Evolutionary conservation across 768 basidiomycete species (phyloP).

Genomic region (Lanmaoa pseudosensibilis): DNA sequence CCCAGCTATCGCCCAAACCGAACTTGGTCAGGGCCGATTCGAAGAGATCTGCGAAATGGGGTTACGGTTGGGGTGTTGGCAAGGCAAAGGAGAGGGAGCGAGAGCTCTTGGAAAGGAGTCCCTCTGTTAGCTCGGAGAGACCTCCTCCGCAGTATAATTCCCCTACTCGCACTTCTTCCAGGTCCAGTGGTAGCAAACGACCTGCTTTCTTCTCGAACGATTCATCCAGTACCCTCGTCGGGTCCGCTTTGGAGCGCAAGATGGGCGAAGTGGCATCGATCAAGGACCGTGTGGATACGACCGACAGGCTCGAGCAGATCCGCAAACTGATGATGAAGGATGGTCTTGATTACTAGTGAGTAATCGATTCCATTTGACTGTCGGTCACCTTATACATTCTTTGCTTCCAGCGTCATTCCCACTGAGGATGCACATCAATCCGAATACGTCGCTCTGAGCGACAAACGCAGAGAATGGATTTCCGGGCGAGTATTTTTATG

Average conservation of each 20-base stretch:
- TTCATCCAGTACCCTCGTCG: constrained; percentile 72
- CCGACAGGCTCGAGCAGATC: constrained; percentile 57
- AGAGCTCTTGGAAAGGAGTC: constrained; percentile 34
- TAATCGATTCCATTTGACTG: constrained; percentile 14
- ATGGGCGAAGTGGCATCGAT: constrained; percentile 60
- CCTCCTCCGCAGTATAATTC: constrained; percentile 35
- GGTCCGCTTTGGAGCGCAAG: constrained; percentile 70
- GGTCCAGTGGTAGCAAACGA: constrained; percentile 41
- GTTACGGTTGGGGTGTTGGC: constrained; percentile 72
- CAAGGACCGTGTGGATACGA: constrained; percentile 55
- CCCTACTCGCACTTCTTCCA: constrained; percentile 39
- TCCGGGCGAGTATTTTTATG: constrained; percentile 56
- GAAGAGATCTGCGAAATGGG: constrained; percentile 59
- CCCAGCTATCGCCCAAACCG: constrained; percentile 42
- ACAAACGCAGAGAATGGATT: constrained; percentile 77
- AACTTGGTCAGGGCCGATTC: constrained; percentile 57
- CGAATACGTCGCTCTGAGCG: constrained; percentile 75
- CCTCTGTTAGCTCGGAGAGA: constrained; percentile 39
- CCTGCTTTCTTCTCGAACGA: constrained; percentile 53
- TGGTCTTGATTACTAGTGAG: constrained; percentile 74
- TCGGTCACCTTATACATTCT: constrained; percentile 7
- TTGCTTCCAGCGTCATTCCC: constrained; percentile 60
- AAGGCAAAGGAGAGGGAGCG: constrained; percentile 49
- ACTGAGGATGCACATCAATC: constrained; percentile 82
- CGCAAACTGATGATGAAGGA: constrained; percentile 68